Conservation (phyloP, 305 asterid genomes). For the Rubia balearica region DNA sequence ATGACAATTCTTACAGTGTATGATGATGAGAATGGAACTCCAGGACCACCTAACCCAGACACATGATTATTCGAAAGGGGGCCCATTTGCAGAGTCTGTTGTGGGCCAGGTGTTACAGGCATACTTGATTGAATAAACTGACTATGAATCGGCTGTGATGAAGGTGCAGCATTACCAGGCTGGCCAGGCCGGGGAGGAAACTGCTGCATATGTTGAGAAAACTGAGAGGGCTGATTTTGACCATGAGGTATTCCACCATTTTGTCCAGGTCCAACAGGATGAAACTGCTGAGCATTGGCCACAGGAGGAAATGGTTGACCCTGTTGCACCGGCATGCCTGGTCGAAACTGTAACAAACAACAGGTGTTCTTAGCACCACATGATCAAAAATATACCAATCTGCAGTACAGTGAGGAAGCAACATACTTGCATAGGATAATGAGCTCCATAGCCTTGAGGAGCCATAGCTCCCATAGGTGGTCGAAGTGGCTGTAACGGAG, state of each 20-base stretch:
- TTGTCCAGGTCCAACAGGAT: constrained; percentile 51
- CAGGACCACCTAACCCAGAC: constrained; percentile 38
- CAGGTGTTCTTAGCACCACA: constrained; percentile 16
- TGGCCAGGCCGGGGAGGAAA: constrained; percentile 52
- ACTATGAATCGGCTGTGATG: constrained; percentile 32
- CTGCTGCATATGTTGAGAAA: constrained; percentile 69
- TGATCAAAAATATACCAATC: constrained; percentile 1
- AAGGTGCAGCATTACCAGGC: constrained; percentile 44
- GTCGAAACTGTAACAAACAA: constrained; percentile 56
- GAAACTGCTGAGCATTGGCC: constrained; percentile 61
- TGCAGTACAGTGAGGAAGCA: constrained; percentile 8
- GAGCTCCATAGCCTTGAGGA: constrained; percentile 56
- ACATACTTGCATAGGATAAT: constrained; percentile 72
- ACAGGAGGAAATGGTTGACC: constrained; percentile 47
- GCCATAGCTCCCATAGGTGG: constrained; percentile 66
- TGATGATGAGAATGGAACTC: constrained; percentile 51
- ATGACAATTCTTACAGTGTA: constrained; percentile 46
- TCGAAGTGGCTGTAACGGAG: constrained; percentile 44
- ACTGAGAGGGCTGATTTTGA: constrained; percentile 57
- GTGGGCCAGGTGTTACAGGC: constrained; percentile 42
- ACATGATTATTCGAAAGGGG: constrained; percentile 29
- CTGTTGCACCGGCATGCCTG: constrained; percentile 49
- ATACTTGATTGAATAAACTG: constrained; percentile 47
- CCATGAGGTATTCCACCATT: constrained; percentile 53
- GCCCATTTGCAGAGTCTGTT: constrained; percentile 46